These are phyloP conservation scores for Candida sanyaensis DNA, from an alignment of 1,139 yeast genomes.

Conservation along the genomic window DNA sequence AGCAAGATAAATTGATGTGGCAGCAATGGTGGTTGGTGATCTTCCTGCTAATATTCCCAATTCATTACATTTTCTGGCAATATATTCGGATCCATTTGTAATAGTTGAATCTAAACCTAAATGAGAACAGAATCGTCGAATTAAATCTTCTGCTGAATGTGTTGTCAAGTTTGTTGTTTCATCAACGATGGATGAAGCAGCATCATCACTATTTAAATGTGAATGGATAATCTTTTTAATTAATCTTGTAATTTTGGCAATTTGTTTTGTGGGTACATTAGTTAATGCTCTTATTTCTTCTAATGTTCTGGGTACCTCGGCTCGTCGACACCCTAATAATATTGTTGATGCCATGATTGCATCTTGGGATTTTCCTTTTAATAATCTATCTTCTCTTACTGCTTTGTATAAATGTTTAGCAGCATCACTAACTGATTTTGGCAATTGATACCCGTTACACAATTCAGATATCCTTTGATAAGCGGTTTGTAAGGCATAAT, in stretches of 20 bases:
- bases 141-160: slow-evolving; percentile 92
- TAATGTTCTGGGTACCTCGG: slow-evolving; percentile 90
- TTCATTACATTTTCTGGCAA: slow-evolving; percentile 84
- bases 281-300: slow-evolving; percentile 95
- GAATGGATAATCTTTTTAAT: slow-evolving; percentile 66
- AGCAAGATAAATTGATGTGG: slow-evolving; percentile 93
- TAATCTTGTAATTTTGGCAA: slow-evolving; percentile 81
- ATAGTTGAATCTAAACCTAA: slow-evolving; percentile 82
- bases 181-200: slow-evolving; percentile 47
- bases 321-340: slow-evolving; percentile 89
- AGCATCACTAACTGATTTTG: slow-evolving; percentile 92
- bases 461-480: slow-evolving; percentile 88
- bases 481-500: slow-evolving; percentile 82
- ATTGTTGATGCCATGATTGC: slow-evolving; percentile 96
- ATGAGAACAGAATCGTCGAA: slow-evolving; percentile 93
- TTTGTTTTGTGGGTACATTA: slow-evolving; percentile 89
- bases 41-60: slow-evolving; percentile 94
- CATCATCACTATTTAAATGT: slow-evolving; percentile 47
- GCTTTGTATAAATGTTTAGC: slow-evolving; percentile 94
- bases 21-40: slow-evolving; percentile 95
- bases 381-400: slow-evolving; percentile 81
- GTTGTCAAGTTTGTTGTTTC: slow-evolving; percentile 45
- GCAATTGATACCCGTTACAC: slow-evolving; percentile 96
- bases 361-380: slow-evolving; percentile 90
- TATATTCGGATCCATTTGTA: slow-evolving; percentile 89